These are phyloP conservation scores for Hypoxylon subgilvum DNA, from an alignment of 495 filamentous ascomycete genomes.

Conservation along the genomic window DNA sequence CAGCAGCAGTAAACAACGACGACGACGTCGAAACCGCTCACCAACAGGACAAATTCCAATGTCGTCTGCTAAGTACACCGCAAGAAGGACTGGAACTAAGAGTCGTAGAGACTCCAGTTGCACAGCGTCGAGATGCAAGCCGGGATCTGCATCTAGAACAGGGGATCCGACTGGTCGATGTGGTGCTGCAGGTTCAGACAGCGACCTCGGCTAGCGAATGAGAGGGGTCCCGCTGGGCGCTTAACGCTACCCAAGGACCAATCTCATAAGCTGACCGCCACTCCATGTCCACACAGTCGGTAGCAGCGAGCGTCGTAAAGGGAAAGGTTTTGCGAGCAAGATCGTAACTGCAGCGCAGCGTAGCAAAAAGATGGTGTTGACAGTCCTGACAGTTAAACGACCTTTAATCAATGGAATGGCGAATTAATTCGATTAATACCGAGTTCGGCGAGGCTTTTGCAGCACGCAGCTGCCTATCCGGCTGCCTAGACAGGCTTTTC, in stretches of 20 bases:
- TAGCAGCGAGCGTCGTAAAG: not conserved
- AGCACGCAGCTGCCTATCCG: too few relatives aligned
- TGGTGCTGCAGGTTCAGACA: constrained; percentile 27
- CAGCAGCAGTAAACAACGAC: not conserved
- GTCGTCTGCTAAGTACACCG: constrained; percentile 40
- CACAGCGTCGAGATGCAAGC: constrained; percentile 21
- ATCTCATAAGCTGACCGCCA: constrained; percentile 46
- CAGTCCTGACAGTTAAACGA: too few relatives aligned
- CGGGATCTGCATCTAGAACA: constrained; percentile 16
- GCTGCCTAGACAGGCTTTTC: too few relatives aligned
- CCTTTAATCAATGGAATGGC: too few relatives aligned
- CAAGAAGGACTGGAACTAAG: constrained; percentile 32
- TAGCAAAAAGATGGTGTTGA: too few relatives aligned
- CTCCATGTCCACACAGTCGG: constrained; percentile 36
- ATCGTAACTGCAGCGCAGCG: too few relatives aligned
- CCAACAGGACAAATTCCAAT: constrained; percentile 28
- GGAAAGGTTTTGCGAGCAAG: constrained; percentile 13
- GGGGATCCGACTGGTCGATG: constrained; percentile 33
- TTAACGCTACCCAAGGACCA: constrained; percentile 24
- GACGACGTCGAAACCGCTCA: not conserved
- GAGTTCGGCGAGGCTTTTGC: not conserved
- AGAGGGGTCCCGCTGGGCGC: constrained; percentile 11
- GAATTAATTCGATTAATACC: too few relatives aligned
- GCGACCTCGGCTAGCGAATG: constrained; percentile 25
- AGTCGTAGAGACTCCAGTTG: constrained; percentile 27